phyloP scores from a whole-genome alignment of 2,329 filamentous ascomycete genomes.

The Alternaria longipes region DNA sequence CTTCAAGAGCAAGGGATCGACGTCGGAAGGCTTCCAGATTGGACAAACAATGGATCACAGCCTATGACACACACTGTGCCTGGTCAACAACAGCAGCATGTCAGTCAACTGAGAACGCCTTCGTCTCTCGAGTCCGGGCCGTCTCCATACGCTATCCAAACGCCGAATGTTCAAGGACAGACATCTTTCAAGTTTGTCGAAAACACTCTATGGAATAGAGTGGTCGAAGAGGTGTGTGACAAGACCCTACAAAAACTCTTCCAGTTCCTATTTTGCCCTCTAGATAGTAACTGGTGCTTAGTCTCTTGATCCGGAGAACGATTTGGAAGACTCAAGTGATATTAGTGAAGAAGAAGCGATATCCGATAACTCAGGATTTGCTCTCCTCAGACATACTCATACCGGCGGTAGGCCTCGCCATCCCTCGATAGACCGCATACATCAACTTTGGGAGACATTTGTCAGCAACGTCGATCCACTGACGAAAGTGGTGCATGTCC shows the following conservation, averaged over 20 bases:
- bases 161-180: not conserved
- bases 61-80: not conserved
- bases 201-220: not conserved
- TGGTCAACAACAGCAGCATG: constrained; percentile 16
- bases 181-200: not conserved
- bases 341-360: constrained; percentile 66
- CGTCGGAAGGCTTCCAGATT: not conserved
- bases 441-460: constrained; percentile 76
- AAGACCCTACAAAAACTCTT: not conserved
- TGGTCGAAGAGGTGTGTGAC: not conserved
- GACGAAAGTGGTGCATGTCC: constrained; percentile 23
- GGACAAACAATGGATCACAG: not conserved
- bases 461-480: constrained; percentile 53
- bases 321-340: constrained; percentile 66
- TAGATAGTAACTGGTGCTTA: not conserved
- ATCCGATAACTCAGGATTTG: constrained; percentile 63
- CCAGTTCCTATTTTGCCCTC: not conserved
- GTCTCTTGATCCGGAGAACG: constrained; percentile 13
- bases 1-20: constrained; percentile 30
- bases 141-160: not conserved
- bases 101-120: constrained; percentile 6
- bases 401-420: constrained; percentile 67
- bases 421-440: constrained; percentile 70
- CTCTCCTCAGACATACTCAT: constrained; percentile 26
- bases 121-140: not conserved